phyloP scores from a whole-genome alignment of 441 rosid species.

The Macaranga tanarius region DNA sequence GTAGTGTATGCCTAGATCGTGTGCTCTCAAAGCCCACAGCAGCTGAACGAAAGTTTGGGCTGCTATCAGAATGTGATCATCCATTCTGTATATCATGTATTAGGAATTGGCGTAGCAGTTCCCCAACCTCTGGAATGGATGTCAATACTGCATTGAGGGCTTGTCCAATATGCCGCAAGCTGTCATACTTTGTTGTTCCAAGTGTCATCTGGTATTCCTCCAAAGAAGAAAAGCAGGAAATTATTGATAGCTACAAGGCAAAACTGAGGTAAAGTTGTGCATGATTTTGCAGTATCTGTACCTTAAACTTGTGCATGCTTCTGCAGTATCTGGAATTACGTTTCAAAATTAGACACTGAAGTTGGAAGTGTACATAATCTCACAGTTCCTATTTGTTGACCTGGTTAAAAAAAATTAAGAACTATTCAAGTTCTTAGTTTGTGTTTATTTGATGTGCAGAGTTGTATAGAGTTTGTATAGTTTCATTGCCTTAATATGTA shows the following conservation, averaged over 20 bases:
- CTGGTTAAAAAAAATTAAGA: not conserved
- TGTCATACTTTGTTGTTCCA: constrained; percentile 82
- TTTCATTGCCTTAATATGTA: not conserved
- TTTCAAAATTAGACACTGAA: not conserved
- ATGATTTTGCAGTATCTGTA: not conserved
- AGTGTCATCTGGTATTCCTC: constrained; percentile 89
- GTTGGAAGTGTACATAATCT: not conserved
- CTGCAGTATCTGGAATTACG: not conserved
- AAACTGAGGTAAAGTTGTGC: constrained; percentile 64
- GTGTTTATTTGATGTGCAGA: not conserved
- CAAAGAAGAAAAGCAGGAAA: constrained; percentile 79
- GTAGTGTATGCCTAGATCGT: constrained; percentile 75
- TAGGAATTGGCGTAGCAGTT: constrained; percentile 93
- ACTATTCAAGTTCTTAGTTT: not conserved
- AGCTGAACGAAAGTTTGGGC: constrained; percentile 91
- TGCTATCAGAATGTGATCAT: constrained; percentile 95
- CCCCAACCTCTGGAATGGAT: constrained; percentile 90
- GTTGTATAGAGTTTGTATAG: not conserved
- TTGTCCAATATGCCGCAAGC: constrained; percentile 93
- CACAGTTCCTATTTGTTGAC: not conserved
- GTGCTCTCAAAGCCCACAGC: constrained; percentile 78
- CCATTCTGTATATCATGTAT: constrained; percentile 96
- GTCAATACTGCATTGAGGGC: constrained; percentile 75
- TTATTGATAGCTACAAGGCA: constrained; percentile 75
- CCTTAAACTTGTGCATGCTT: not conserved